Conservation (phyloP, 768 basidiomycete genomes). For the Psilocybe cubensis region DNA sequence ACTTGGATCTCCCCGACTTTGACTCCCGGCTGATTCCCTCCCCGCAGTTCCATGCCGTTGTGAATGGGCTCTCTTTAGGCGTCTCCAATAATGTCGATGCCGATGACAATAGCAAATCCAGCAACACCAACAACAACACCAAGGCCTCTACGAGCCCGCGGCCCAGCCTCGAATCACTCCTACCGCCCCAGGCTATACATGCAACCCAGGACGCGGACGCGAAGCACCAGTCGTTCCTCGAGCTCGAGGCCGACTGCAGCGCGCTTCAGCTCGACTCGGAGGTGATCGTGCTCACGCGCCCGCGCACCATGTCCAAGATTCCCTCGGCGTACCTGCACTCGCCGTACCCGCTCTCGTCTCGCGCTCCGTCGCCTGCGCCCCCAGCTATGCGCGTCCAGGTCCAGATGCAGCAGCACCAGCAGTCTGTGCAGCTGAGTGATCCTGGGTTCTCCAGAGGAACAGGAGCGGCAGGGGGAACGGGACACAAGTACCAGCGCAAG, state of each 20-base stretch:
- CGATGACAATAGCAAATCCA: too few relatives aligned
- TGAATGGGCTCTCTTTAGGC: not conserved
- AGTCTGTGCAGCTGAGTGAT: too few relatives aligned
- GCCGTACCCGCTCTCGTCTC: not conserved
- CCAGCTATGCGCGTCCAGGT: not conserved
- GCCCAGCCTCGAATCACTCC: not conserved
- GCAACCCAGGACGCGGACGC: not conserved
- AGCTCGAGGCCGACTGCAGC: not conserved
- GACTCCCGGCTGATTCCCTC: not conserved
- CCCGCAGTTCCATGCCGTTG: not conserved
- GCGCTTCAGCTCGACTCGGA: not conserved
- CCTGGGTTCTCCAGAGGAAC: not conserved
- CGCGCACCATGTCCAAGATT: not conserved
- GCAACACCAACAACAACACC: too few relatives aligned
- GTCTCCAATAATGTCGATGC: not conserved
- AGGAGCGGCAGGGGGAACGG: too few relatives aligned
- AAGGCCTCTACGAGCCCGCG: not conserved
- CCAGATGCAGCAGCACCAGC: too few relatives aligned
- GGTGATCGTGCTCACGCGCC: not conserved
- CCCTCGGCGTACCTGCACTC: not conserved
- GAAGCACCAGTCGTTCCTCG: not conserved
- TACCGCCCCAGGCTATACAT: not conserved
- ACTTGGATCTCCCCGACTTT: not conserved
- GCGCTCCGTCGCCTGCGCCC: not conserved
- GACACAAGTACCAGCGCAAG: conserved; percentile 8